Percentiles rank a stretch among this genome's conserved stretches.
Evolutionary conservation across 345 rosid species (phyloP).

Genomic region (Brassica juncea): DNA sequence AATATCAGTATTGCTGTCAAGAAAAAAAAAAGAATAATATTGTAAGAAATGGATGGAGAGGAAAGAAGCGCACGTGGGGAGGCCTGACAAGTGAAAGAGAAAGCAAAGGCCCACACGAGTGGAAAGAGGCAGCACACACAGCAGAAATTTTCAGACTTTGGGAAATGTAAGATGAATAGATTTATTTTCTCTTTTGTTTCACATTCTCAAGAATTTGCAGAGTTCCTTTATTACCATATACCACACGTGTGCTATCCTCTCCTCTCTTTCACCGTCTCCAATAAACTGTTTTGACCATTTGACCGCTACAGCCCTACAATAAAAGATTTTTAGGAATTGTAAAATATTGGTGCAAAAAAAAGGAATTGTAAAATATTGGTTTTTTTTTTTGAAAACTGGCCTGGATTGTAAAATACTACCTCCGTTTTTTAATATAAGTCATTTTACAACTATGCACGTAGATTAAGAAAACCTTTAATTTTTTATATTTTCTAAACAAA

Average conservation of each 20-base stretch:
- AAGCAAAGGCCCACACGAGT: constrained; percentile 49
- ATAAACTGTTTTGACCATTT: constrained; percentile 10
- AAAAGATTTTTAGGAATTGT: background rate
- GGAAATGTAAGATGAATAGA: constrained; percentile 37
- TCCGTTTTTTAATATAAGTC: too few relatives aligned
- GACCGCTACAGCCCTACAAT: constrained; percentile 1
- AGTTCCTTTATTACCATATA: constrained; percentile 14
- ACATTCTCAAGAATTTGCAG: constrained; percentile 29
- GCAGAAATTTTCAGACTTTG: constrained; percentile 32
- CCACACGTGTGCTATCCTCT: constrained; percentile 29
- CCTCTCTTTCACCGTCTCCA: constrained; percentile 17
- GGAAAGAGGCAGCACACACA: constrained; percentile 11
- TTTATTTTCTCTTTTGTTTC: background rate
- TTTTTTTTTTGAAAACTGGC: too few relatives aligned
- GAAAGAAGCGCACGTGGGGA: constrained; percentile 45
- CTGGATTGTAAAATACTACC: too few relatives aligned
- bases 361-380: too few relatives aligned
- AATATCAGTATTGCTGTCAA: background rate
- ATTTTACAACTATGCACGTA: too few relatives aligned
- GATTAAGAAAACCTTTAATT: too few relatives aligned
- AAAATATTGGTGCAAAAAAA: background rate
- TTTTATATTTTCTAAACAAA: too few relatives aligned
- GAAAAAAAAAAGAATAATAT: background rate
- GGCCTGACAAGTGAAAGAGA: constrained; percentile 41
- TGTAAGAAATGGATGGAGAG: constrained; percentile 18